Evolutionary conservation across 345 rosid genomes (phyloP).

Genomic region (Aegle marmelos): DNA sequence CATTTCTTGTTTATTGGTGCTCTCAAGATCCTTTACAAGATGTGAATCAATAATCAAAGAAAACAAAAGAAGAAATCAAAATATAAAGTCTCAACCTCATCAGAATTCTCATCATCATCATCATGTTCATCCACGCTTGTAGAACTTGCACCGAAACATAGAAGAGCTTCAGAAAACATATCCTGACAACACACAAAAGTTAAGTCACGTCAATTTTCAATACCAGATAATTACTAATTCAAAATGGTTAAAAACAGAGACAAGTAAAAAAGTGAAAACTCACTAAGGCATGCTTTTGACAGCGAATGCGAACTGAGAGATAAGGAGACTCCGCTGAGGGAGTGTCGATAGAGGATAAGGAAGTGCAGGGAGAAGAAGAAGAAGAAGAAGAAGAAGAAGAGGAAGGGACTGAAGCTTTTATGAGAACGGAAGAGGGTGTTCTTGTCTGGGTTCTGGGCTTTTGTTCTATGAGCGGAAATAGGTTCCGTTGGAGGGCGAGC

Average conservation of each 20-base stretch:
- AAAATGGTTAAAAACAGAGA: background rate
- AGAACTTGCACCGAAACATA: conserved; percentile 83
- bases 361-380: conserved; percentile 17
- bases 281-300: conserved; percentile 50
- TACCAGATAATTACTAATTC: too few species aligned
- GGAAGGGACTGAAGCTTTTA: conserved; percentile 14
- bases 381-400: conserved; percentile 18
- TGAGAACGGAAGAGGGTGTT: conserved; percentile 15
- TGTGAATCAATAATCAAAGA: background rate
- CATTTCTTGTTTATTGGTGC: background rate
- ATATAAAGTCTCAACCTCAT: conserved; percentile 40
- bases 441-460: background rate
- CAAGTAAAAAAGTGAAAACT: conserved; percentile 13
- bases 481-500: conserved; percentile 20
- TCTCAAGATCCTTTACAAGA: background rate
- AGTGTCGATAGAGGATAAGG: conserved; percentile 4
- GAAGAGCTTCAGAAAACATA: conserved; percentile 72
- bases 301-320: conserved; percentile 67
- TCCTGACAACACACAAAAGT: conserved; percentile 43
- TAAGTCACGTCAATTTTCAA: background rate
- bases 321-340: conserved; percentile 28
- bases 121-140: conserved; percentile 52
- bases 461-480: conserved; percentile 8
- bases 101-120: conserved; percentile 37
- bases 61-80: background rate